Conservation (phyloP, 805 yeast species). For the Pichia membranifaciens region DNA sequence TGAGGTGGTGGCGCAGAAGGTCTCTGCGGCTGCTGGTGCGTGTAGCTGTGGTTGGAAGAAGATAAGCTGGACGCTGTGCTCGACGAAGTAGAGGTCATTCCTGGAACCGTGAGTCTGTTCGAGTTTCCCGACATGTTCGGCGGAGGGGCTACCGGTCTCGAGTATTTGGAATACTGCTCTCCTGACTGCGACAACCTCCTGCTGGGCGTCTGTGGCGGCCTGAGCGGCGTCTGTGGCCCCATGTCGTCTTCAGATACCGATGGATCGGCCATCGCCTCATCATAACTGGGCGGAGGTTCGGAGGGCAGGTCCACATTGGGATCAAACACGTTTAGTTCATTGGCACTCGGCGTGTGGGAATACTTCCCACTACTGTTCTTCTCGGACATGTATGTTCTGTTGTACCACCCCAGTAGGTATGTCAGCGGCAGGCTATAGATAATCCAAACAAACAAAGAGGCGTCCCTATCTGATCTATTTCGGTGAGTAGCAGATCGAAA, state of each 20-base stretch:
- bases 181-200: conserved; percentile 2
- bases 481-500: neutral
- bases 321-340: conserved; percentile 11
- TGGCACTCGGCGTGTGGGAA: conserved; percentile 8
- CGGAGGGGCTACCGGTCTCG: conserved; percentile 12
- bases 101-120: neutral
- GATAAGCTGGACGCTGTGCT: no score
- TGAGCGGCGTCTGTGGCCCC: neutral
- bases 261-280: conserved; percentile 31
- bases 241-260: conserved; percentile 9
- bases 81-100: no score
- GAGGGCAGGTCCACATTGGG: conserved; percentile 15
- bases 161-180: neutral
- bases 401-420: no score
- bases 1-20: neutral
- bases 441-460: no score
- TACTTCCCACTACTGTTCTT: neutral
- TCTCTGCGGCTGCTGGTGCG: neutral
- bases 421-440: no score
- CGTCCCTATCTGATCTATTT: no score
- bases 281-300: conserved; percentile 42
- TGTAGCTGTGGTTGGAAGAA: no score
- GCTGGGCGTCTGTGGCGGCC: conserved; percentile 7
- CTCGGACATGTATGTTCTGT: no score
- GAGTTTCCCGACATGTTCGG: conserved; percentile 3